These are phyloP conservation scores for Nicotiana attenuata DNA, from an alignment of 257 asterid genomes.

Conservation along the genomic window DNA sequence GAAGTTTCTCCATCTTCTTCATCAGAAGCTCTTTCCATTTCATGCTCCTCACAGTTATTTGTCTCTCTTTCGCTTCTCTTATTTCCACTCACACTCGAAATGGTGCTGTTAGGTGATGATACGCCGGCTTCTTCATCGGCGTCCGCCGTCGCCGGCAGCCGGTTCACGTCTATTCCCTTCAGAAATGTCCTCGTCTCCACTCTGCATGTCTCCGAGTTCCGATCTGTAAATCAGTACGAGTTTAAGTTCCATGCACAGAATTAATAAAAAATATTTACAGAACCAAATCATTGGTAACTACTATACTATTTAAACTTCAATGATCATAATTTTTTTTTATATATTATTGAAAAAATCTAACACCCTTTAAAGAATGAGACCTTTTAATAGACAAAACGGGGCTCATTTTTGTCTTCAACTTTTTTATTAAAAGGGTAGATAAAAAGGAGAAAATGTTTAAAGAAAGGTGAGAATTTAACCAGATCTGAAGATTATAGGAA, in stretches of 20 bases:
- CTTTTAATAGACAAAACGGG: background rate
- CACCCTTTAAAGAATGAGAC: background rate
- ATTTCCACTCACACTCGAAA: slow-evolving; percentile 70
- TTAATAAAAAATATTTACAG: background rate
- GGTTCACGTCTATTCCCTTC: slow-evolving; percentile 73
- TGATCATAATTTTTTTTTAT: no score
- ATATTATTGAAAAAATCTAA: no score
- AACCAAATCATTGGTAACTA: background rate
- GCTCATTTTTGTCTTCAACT: background rate
- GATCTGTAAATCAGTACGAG: slow-evolving; percentile 30
- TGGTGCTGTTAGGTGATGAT: slow-evolving; percentile 76
- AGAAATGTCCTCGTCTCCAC: slow-evolving; percentile 46
- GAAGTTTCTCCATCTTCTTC: slow-evolving; percentile 73
- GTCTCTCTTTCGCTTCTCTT: slow-evolving; percentile 54
- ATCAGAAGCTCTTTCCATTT: slow-evolving; percentile 52
- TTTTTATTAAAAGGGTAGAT: background rate
- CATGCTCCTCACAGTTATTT: slow-evolving; percentile 44
- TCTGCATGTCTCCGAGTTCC: slow-evolving; percentile 29
- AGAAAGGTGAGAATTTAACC: background rate
- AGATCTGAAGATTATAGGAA: slow-evolving; percentile 12
- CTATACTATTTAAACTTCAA: background rate
- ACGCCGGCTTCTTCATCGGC: slow-evolving; percentile 61
- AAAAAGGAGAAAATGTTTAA: background rate
- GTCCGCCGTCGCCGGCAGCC: slow-evolving; percentile 41
- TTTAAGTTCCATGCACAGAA: background rate